Evolutionary conservation across 1,284 basidiomycete species (phyloP).

Genomic region (Moesziomyces sp.): DNA sequence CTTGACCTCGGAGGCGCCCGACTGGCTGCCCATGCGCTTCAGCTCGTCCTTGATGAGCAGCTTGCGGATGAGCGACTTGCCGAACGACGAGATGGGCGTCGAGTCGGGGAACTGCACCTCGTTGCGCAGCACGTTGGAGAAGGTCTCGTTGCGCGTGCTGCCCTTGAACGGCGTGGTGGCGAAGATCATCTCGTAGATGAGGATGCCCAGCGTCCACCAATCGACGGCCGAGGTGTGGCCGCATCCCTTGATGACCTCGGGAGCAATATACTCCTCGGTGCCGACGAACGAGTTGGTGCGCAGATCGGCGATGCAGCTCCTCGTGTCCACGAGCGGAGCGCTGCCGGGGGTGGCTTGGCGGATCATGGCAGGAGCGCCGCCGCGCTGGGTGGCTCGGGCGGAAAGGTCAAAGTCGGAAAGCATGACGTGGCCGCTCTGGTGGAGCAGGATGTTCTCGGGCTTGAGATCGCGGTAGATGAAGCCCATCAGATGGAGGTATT

Average conservation of each 20-base stretch:
- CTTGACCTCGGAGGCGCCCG: constrained; percentile 97
- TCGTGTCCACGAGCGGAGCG: constrained; percentile 92
- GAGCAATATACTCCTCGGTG: constrained; percentile 99
- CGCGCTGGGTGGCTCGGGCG: constrained; percentile 82
- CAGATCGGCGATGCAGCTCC: constrained; percentile 96
- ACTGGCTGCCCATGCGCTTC: constrained; percentile 86
- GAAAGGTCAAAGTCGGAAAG: constrained; percentile 98
- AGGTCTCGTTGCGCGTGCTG: constrained; percentile 90
- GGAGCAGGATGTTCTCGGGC: constrained; percentile 96
- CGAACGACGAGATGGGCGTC: constrained; percentile 79
- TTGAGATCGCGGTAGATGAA: constrained; percentile 99
- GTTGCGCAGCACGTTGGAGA: constrained; percentile 90
- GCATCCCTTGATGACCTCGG: constrained; percentile 96
- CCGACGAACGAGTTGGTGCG: constrained; percentile 99
- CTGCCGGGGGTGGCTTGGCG: constrained; percentile 88
- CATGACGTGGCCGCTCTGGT: constrained; percentile 99
- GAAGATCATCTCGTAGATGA: constrained; percentile 99
- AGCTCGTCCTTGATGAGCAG: constrained; percentile 93
- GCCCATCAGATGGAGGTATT: constrained; percentile 98
- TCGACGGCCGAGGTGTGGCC: constrained; percentile 98
- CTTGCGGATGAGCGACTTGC: constrained; percentile 87
- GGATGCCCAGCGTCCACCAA: constrained; percentile 99
- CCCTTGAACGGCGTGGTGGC: constrained; percentile 99
- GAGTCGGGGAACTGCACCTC: constrained; percentile 88
- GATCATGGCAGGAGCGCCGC: constrained; percentile 88